Conservation (phyloP, 768 basidiomycete species). For the Termitomyces titanicus region DNA sequence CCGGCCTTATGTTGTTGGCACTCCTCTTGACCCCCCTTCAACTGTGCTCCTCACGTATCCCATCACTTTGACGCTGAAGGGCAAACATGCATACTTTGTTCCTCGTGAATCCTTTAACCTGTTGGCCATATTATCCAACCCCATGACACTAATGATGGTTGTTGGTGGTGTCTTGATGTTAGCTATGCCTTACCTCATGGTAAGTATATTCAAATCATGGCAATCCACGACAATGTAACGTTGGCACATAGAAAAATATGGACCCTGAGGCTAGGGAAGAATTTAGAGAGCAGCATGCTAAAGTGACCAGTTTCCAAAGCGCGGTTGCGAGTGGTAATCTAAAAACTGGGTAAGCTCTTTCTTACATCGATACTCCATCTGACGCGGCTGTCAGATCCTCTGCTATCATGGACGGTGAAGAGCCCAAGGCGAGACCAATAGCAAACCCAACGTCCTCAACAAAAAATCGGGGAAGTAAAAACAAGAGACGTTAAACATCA, state of each 20-base stretch:
- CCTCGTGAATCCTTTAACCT: constrained; percentile 72
- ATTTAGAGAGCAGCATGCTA: constrained; percentile 57
- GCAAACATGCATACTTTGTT: constrained; percentile 61
- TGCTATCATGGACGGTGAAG: constrained; percentile 29
- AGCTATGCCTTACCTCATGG: constrained; percentile 74
- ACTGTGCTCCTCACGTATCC: constrained; percentile 58
- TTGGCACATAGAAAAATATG: constrained; percentile 58
- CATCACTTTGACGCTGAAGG: constrained; percentile 49
- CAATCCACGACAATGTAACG: constrained; percentile 8
- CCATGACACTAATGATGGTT: constrained; percentile 82
- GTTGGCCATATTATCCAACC: constrained; percentile 73
- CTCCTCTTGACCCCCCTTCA: constrained; percentile 59
- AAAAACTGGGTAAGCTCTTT: constrained; percentile 45
- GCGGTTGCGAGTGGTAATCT: constrained; percentile 57
- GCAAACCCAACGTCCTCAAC: constrained; percentile 1
- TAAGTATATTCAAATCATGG: constrained; percentile 24
- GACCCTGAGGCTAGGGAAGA: constrained; percentile 69
- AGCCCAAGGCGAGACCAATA: constrained; percentile 4
- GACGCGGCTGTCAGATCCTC: constrained; percentile 34
- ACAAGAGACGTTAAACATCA: constrained; percentile 28
- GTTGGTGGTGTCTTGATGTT: constrained; percentile 64
- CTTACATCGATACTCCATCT: neutral
- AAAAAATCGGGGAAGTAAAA: constrained; percentile 29
- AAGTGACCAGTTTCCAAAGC: constrained; percentile 49
- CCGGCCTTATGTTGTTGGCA: constrained; percentile 63